Base-by-base conservation (phyloP, 2,329 filamentous ascomycete species). In the Calonectria leucothoes region DNA sequence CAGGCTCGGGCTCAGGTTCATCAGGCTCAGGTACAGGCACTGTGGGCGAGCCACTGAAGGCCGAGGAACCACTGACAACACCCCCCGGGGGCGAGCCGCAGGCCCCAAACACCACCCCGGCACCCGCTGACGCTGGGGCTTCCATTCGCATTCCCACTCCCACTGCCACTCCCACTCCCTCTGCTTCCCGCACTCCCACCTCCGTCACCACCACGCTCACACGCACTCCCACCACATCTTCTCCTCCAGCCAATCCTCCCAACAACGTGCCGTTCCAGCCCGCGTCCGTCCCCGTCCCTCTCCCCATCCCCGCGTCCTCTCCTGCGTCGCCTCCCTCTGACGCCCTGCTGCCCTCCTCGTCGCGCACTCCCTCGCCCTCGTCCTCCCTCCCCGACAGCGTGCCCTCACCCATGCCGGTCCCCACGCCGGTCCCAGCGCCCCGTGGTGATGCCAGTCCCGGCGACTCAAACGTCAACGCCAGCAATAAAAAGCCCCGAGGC, bases 401-500 rank as follows among this genome's bases (percentile, higher is more conserved):
- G 73, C 76, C 75, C 74, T 72, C 72, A 75, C 67, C 77, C 74
- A 79, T 78, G 77, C 76, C 78, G 80, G 77, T 77, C 72, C 27
- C 70, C 70, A 65, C 70, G 70, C 70, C 70, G 70, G 66, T 49
- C 61, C 59, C 66, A 72, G 49, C 66, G 39, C 70, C 66, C 78
- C 67, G 25, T 75, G 77, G 74, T 79, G 76, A 79, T 77, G 75
- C 75, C 77, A 74, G 76, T 57, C 74, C 69, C 67, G 68, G 70
- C 65, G 74, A 74, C 72, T 68, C 75, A 66, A 76, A 72, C 79
- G 74, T 87, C 86, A 89, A 88, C 75, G 64, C 76, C 69, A 77
- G 72, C 78, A 77, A 87, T 87, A 89, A 88, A 85, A 89, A 88
- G 84, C 77, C 86, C 74, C 83, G 86, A 80, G 83, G 83, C 77